These are phyloP conservation scores for Pythium aristosporum DNA, from an alignment of 352 stramenopile genomes.

Conservation along the genomic window DNA sequence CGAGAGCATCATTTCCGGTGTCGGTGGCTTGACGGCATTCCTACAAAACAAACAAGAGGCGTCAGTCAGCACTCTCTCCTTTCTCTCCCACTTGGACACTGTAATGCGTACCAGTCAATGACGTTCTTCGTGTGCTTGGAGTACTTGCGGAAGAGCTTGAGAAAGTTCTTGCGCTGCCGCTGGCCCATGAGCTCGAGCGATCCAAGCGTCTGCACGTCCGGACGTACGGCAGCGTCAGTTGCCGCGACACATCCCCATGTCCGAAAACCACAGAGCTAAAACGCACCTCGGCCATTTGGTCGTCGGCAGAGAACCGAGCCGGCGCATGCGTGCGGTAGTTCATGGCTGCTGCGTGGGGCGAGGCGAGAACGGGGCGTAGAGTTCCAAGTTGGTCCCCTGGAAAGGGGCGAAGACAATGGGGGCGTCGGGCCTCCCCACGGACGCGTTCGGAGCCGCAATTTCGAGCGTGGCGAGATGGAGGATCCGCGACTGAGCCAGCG, in stretches of 20 bases:
- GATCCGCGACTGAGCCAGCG: background rate
- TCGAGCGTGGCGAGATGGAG: background rate
- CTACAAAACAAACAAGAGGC: constrained; percentile 28
- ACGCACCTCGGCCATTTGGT: constrained; percentile 84
- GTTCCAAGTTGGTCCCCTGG: background rate
- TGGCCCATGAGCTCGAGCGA: constrained; percentile 79
- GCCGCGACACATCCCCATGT: background rate
- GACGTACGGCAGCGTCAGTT: too few relatives aligned
- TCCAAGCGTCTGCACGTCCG: constrained; percentile 48
- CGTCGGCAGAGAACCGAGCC: constrained; percentile 80
- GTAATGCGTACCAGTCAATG: constrained; percentile 66
- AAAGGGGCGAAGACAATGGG: too few relatives aligned
- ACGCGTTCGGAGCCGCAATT: constrained; percentile 1
- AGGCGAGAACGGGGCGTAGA: constrained; percentile 6
- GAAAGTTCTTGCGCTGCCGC: constrained; percentile 83
- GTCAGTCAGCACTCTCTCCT: background rate
- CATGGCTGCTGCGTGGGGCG: constrained; percentile 29
- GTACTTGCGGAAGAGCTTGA: constrained; percentile 90
- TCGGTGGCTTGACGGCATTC: constrained; percentile 77
- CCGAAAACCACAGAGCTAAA: background rate
- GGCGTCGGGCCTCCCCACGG: background rate
- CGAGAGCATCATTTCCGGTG: constrained; percentile 66
- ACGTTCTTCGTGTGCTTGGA: constrained; percentile 78
- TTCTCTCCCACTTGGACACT: background rate
- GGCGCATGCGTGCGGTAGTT: constrained; percentile 89